Conservation (phyloP, 75 land plant genomes). For the Sequoia sempervirens region DNA sequence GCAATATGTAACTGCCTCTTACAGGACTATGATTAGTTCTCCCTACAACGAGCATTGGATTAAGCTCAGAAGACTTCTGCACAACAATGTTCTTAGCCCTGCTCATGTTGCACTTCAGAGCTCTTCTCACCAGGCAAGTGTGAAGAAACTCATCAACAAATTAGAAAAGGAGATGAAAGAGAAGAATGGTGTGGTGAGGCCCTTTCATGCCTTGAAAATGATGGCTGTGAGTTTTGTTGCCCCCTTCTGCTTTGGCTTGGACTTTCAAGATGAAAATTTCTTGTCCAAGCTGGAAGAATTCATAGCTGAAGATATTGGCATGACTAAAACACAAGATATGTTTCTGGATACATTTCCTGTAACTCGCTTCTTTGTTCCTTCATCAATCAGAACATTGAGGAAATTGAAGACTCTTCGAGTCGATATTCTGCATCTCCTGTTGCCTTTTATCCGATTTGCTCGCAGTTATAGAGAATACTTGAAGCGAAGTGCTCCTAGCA, state of each 20-base stretch:
- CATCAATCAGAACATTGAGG: neutral
- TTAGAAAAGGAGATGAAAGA: no score
- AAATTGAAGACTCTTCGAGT: neutral
- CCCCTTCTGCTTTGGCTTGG: neutral
- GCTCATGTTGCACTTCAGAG: no score
- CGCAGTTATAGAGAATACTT: neutral
- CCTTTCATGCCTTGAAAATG: no score
- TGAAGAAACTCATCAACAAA: no score
- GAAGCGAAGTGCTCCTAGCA: neutral
- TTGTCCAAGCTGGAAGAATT: neutral
- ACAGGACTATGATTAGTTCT: neutral
- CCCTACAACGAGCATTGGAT: neutral
- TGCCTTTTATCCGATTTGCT: neutral
- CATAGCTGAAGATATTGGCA: neutral
- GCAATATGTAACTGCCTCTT: neutral
- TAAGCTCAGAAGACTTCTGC: neutral
- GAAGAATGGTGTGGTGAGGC: no score
- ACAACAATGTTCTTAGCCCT: neutral
- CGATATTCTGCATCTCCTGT: neutral
- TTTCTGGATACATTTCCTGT: neutral
- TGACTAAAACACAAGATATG: neutral
- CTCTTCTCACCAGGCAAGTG: no score
- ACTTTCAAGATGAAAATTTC: neutral
- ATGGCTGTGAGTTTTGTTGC: no score
- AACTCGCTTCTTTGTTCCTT: neutral